A percentile compares a stretch with the other conserved stretches of the same genome.
Evolutionary conservation across 108 stramenopile genomes (phyloP).

Genomic region (Conticribra guillardii): DNA sequence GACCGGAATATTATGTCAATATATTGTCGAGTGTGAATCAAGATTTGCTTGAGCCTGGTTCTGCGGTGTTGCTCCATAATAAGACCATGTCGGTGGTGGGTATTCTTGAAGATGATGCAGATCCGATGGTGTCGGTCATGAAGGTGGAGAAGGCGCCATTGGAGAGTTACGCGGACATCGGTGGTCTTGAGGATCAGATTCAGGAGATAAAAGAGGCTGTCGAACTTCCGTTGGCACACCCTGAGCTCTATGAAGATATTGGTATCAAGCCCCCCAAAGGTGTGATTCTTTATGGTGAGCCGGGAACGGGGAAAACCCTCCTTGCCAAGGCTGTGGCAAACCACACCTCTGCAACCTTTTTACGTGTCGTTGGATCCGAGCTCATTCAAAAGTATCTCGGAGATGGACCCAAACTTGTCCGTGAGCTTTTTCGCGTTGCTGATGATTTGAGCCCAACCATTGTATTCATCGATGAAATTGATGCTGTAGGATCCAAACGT

Average conservation of each 20-base stretch:
- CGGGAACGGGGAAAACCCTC: conserved; percentile 98
- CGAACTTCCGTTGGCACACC: conserved; percentile 97
- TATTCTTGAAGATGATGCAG: conserved; percentile 96
- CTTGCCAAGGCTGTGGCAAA: conserved; percentile 99
- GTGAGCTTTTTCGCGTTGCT: conserved; percentile 98
- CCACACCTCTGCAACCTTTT: conserved; percentile 97
- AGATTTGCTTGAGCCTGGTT: conserved; percentile 98
- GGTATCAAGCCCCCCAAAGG: conserved; percentile 98
- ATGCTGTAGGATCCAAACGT: conserved; percentile 98
- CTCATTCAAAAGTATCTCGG: conserved; percentile 99
- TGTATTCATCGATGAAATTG: conserved; percentile 99
- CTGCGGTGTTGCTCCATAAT: conserved; percentile 96
- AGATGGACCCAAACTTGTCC: conserved; percentile 98
- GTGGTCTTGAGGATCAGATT: conserved; percentile 98
- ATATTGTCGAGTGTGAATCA: conserved; percentile 98
- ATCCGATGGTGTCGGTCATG: conserved; percentile 99
- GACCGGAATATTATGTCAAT: conserved; percentile 99
- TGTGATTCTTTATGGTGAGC: conserved; percentile 98
- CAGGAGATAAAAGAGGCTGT: conserved; percentile 99
- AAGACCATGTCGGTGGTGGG: conserved; percentile 98
- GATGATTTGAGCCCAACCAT: conserved; percentile 96
- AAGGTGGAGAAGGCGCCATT: conserved; percentile 99
- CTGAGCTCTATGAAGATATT: conserved; percentile 99
- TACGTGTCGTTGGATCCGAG: conserved; percentile 97
- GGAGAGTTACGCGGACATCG: conserved; percentile 99